phyloP scores from a whole-genome alignment of 768 basidiomycete genomes.

The Boletus pseudo-olivaceus region DNA sequence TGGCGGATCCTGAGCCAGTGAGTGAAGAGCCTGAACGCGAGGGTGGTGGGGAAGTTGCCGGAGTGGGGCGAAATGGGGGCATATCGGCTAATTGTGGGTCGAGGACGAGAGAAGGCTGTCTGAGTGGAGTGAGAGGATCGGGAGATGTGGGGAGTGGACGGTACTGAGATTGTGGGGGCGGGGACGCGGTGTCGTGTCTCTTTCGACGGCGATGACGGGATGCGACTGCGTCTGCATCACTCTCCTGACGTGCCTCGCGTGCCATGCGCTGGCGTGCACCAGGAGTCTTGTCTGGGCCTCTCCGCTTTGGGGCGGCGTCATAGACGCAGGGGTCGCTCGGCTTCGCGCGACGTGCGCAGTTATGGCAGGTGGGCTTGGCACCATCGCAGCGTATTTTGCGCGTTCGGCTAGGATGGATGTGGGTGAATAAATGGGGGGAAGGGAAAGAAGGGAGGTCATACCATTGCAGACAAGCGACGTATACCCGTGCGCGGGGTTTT shows the following conservation, averaged over 20 bases:
- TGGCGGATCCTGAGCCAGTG: constrained; percentile 5
- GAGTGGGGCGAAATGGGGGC: constrained; percentile 11
- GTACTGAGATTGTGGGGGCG: constrained; percentile 1
- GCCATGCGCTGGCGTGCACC: constrained; percentile 69
- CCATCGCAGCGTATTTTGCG: constrained; percentile 84
- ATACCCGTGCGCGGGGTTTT: constrained; percentile 71
- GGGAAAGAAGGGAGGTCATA: constrained; percentile 26
- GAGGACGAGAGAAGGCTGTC: constrained; percentile 13
- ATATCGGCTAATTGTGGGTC: constrained; percentile 27
- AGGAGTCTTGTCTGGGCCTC: constrained; percentile 78
- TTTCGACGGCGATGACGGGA: constrained; percentile 25
- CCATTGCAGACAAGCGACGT: constrained; percentile 80
- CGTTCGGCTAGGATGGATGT: constrained; percentile 47
- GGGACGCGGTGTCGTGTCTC: constrained; percentile 1
- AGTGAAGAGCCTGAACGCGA: neutral
- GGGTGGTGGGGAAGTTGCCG: neutral
- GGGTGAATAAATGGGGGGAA: constrained; percentile 3
- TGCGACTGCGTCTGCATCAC: constrained; percentile 23
- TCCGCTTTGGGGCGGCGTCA: constrained; percentile 68
- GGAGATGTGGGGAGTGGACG: neutral
- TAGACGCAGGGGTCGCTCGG: constrained; percentile 55
- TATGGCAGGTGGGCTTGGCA: constrained; percentile 71
- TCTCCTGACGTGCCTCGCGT: constrained; percentile 38
- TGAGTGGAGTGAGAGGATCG: constrained; percentile 1
- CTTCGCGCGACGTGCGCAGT: constrained; percentile 55